phyloP scores from a whole-genome alignment of 2,329 filamentous ascomycete species.

The Fusarium sp. region DNA sequence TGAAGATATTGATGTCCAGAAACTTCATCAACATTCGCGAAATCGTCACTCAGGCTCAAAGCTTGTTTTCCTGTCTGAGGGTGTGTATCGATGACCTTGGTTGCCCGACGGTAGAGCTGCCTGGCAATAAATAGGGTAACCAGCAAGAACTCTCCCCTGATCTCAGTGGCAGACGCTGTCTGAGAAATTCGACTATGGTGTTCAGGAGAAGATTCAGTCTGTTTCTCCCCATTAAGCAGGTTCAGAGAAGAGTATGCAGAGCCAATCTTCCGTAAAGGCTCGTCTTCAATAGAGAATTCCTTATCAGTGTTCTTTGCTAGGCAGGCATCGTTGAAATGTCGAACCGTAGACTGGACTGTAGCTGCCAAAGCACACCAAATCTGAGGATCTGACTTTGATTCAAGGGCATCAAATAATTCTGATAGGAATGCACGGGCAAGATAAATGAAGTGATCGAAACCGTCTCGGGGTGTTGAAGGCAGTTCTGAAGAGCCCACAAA shows the following conservation, averaged over 20 bases:
- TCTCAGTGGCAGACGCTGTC: constrained; percentile 41
- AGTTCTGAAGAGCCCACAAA: constrained; percentile 61
- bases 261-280: constrained; percentile 39
- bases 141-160: constrained; percentile 54
- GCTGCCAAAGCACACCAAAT: constrained; percentile 54
- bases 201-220: background rate
- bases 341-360: constrained; percentile 50
- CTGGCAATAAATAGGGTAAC: constrained; percentile 52
- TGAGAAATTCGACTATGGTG: constrained; percentile 4
- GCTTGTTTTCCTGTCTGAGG: constrained; percentile 28
- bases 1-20: constrained; percentile 52
- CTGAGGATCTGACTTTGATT: constrained; percentile 46
- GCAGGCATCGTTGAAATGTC: constrained; percentile 57
- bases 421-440: constrained; percentile 51
- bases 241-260: constrained; percentile 47
- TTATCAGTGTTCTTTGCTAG: constrained; percentile 38
- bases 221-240: constrained; percentile 25
- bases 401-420: constrained; percentile 52
- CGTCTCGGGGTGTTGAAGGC: constrained; percentile 40
- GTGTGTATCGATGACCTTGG: constrained; percentile 43
- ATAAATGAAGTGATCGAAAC: constrained; percentile 55
- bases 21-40: constrained; percentile 41
- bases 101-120: constrained; percentile 56
- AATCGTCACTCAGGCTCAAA: constrained; percentile 49
- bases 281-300: constrained; percentile 26